These are phyloP conservation scores for Helicosporidium sp. DNA, from an alignment of 139 green algal species.

Conservation along the genomic window DNA sequence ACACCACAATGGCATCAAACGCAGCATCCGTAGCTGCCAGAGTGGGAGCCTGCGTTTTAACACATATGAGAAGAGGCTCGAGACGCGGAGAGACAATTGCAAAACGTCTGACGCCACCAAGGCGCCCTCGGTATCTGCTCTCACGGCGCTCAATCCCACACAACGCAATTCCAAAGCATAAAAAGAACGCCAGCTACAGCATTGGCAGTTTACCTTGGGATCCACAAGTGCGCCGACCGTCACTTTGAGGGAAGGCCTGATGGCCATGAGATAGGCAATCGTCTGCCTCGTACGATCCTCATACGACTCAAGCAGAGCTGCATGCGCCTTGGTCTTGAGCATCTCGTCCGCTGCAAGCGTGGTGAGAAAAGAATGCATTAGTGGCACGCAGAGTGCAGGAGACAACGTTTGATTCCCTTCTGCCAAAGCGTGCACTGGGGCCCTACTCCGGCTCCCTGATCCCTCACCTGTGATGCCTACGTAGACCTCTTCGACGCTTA, in stretches of 20 bases:
- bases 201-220: too few relatives aligned
- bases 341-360: slow-evolving; percentile 40
- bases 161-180: too few relatives aligned
- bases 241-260: slow-evolving; percentile 30
- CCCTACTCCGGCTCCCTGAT: not conserved
- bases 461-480: slow-evolving; percentile 54
- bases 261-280: slow-evolving; percentile 31
- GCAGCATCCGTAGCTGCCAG: slow-evolving; percentile 36
- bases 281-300: slow-evolving; percentile 23
- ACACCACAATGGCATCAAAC: slow-evolving; percentile 74
- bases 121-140: too few relatives aligned
- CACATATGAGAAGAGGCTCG: too few relatives aligned
- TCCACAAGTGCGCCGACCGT: slow-evolving; percentile 36
- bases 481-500: slow-evolving; percentile 27
- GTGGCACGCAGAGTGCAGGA: too few relatives aligned
- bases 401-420: too few relatives aligned
- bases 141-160: too few relatives aligned
- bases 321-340: slow-evolving; percentile 49
- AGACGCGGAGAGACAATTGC: too few relatives aligned
- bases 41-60: slow-evolving; percentile 53
- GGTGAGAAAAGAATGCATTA: too few relatives aligned
- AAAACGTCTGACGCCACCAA: too few relatives aligned
- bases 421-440: too few relatives aligned
- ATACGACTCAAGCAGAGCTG: slow-evolving; percentile 53
- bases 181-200: too few relatives aligned